These are phyloP conservation scores for Cystobasidium slooffiae DNA, from an alignment of 1,284 basidiomycete species.

Conservation along the genomic window DNA sequence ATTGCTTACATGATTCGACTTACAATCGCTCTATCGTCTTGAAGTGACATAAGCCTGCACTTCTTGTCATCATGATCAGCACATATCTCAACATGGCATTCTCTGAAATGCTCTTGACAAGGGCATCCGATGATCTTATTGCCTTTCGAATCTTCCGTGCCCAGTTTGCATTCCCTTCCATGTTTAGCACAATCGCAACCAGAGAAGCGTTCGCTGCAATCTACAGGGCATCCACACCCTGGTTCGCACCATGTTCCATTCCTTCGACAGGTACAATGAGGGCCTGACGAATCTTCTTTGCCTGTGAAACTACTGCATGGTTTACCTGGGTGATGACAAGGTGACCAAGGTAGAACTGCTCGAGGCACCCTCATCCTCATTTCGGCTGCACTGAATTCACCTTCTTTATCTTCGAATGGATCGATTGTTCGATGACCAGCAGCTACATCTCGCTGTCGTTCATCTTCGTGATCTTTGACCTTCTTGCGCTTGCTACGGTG, in stretches of 20 bases:
- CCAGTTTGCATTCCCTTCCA: conserved; percentile 17
- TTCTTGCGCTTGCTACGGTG: conserved; percentile 15
- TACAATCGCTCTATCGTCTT: conserved; percentile 37
- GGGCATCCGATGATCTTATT: conserved; percentile 13
- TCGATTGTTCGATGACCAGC: neutral
- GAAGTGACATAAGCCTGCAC: conserved; percentile 31
- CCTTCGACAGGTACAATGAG: conserved; percentile 26
- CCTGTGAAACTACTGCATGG: conserved; percentile 40
- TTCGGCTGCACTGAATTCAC: conserved; percentile 25
- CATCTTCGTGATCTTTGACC: conserved; percentile 29
- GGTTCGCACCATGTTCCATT: conserved; percentile 43
- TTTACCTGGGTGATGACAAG: conserved; percentile 42
- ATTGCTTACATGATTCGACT: neutral
- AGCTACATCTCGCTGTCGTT: conserved; percentile 15
- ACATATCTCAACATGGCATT: conserved; percentile 39
- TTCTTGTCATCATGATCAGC: conserved; percentile 29
- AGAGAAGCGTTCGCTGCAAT: conserved; percentile 37
- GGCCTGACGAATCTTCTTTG: conserved; percentile 21
- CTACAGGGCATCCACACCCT: conserved; percentile 38
- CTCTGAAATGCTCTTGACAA: conserved; percentile 26
- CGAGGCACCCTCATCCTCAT: conserved; percentile 18
- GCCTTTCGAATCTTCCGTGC: conserved; percentile 8
- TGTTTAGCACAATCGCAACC: conserved; percentile 32
- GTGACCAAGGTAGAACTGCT: conserved; percentile 29
- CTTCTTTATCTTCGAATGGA: conserved; percentile 10